Conservation (phyloP, 805 yeast genomes). For the Myxozyma mucilagina region DNA sequence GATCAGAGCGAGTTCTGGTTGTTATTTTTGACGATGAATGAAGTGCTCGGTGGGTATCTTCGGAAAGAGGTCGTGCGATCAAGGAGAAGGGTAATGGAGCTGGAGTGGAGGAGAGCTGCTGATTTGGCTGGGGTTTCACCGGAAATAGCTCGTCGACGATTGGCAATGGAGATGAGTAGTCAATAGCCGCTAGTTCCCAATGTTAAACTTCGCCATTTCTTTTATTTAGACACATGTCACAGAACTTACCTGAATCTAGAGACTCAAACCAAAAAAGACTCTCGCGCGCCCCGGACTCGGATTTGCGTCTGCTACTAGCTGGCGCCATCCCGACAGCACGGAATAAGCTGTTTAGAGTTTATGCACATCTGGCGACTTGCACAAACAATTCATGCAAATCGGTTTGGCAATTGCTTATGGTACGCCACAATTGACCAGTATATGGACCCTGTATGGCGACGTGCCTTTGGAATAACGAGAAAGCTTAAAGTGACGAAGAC, state of each 20-base stretch:
- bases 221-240: not conserved
- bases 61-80: not conserved
- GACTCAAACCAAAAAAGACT: slow-evolving; percentile 22
- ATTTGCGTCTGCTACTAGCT: not conserved
- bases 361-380: too few relatives aligned
- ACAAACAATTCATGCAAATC: too few relatives aligned
- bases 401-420: too few relatives aligned
- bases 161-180: slow-evolving; percentile 3
- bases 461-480: too few relatives aligned
- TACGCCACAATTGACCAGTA: too few relatives aligned
- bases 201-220: not conserved
- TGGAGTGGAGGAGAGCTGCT: not conserved
- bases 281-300: not conserved
- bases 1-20: slow-evolving; percentile 18
- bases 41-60: not conserved
- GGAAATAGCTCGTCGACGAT: slow-evolving; percentile 6
- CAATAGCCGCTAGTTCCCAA: not conserved
- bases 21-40: slow-evolving; percentile 1
- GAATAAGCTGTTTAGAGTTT: too few relatives aligned
- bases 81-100: not conserved
- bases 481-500: too few relatives aligned
- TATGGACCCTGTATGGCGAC: too few relatives aligned
- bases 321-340: not conserved
- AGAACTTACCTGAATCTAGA: slow-evolving; percentile 10
- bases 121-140: not conserved